Percentiles rank a stretch among this genome's conserved stretches.
Conservation (phyloP, 75 land plant genomes). For the Ceratopteris richardii region DNA sequence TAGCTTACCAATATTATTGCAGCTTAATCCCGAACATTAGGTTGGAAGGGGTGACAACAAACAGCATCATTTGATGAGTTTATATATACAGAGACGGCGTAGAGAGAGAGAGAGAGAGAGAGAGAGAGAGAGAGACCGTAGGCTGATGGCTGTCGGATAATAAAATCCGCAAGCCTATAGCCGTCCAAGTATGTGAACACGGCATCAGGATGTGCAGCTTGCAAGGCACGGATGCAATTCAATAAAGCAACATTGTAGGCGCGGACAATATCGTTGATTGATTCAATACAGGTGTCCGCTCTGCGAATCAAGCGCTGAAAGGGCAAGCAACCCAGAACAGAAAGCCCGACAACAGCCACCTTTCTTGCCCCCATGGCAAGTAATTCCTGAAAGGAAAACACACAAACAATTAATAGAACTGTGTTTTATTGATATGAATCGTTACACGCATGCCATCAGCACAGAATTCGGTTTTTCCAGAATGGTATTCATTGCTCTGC, state of each 20-base stretch:
- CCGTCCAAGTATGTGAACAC: constrained; percentile 1
- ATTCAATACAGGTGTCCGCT: constrained; percentile 9
- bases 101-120: too few relatives aligned
- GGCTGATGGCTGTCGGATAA: constrained; percentile 16
- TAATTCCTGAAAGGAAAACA: constrained; percentile 6
- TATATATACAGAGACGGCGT: too few relatives aligned
- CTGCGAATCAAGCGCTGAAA: constrained; percentile 5
- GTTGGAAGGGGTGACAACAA: too few relatives aligned
- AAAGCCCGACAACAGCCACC: constrained; percentile 13
- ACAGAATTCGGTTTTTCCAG: too few relatives aligned
- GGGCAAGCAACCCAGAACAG: constrained; percentile 24
- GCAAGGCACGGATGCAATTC: neutral
- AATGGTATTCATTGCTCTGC: too few relatives aligned
- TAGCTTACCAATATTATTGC: too few relatives aligned
- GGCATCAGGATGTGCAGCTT: neutral
- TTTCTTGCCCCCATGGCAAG: constrained; percentile 26
- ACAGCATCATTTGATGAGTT: too few relatives aligned
- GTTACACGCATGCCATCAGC: too few relatives aligned
- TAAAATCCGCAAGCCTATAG: neutral
- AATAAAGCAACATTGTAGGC: constrained; percentile 9
- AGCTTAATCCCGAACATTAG: too few relatives aligned
- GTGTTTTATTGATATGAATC: too few relatives aligned
- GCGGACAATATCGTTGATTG: constrained; percentile 10
- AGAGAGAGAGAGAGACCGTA: constrained; percentile 19
- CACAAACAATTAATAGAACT: too few relatives aligned